Evolutionary conservation across 768 basidiomycete genomes (phyloP), one percentile per base, ranked within the genome.

Genomic region (Calvatia gigantea): DNA sequence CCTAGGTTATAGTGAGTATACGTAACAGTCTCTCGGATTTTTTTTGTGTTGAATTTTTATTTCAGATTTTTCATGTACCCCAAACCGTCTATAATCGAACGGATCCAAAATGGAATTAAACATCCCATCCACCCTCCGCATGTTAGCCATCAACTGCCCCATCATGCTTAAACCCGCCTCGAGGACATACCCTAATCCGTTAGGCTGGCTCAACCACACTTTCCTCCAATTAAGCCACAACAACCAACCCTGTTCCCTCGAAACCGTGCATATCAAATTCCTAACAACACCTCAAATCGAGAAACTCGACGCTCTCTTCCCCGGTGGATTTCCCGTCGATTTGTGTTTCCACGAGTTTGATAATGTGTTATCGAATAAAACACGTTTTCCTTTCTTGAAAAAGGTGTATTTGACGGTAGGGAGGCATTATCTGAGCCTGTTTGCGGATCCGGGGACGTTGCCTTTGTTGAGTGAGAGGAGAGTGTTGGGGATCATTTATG

Each of bases 111-210:
- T 55, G 14, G 54, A 55, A 25, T 55, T 48, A 25, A 25, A 35
- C 3, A 31, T 47, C 21, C 54, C 54, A 9, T 28, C 54, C 3
- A 38, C 45, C 1, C 37, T 55, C 7, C 54, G 54, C 14, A 55
- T 43, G 12, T 25, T 55, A 14, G 54, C 54, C n/a, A 55, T 55
- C 54, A 55, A 55, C 7, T 55, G 54, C 33, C 54, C 54, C 8
- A 31, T 55, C 35, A 55, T 55, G 27, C 29, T 55, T 11, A 55
- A 55, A 32, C 54, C 54, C 9, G 45, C 45, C 32, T 55, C 54
- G 8, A 25, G 54, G 8, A 48, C 17, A 4, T 51, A 41, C 15
- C 39, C 51, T 6, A 51, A 51, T 21, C 38, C 39, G 2, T 51
- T 51, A 8, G 51, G 45, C 29, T 55, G 37, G 35, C 54, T 55